Percentiles rank a stretch among this genome's conserved stretches.
phyloP scores from a whole-genome alignment of 805 yeast species.

The Yarrowia bubula region DNA sequence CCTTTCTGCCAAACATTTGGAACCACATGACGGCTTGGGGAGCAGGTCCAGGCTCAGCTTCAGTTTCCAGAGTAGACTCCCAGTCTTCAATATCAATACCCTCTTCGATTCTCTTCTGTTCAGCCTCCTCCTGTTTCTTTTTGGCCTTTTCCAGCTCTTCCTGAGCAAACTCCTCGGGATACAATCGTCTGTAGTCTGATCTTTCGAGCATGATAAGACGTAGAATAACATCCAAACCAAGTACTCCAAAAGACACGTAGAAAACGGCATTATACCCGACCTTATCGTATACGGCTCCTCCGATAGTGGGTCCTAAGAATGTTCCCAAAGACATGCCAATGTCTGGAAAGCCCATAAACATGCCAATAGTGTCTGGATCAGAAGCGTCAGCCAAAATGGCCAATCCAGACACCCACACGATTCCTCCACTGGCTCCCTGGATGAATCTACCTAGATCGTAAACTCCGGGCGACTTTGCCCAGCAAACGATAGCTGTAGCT shows the following conservation, averaged over 20 bases:
- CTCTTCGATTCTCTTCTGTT: not conserved
- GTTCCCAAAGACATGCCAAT: conserved; percentile 37
- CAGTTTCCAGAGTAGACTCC: not conserved
- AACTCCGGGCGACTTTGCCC: conserved; percentile 34
- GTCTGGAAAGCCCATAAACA: conserved; percentile 38
- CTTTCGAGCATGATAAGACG: conserved; percentile 40
- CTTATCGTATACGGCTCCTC: conserved; percentile 39
- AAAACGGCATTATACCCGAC: conserved; percentile 40
- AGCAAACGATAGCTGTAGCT: conserved; percentile 37
- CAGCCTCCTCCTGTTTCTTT: conserved; percentile 3
- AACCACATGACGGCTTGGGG: conserved; percentile 3
- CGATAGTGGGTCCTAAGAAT: conserved; percentile 40
- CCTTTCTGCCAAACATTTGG: conserved; percentile 18
- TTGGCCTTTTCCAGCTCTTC: not conserved
- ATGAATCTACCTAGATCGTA: conserved; percentile 38
- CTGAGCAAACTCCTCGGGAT: not conserved
- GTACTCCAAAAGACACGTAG: conserved; percentile 36
- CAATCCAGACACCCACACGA: conserved; percentile 41
- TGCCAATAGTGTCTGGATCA: conserved; percentile 36
- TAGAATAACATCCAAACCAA: conserved; percentile 36
- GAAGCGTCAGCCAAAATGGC: conserved; percentile 39
- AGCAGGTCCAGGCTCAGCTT: conserved; percentile 10
- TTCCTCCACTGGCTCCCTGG: conserved; percentile 40
- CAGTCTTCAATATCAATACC: conserved; percentile 8
- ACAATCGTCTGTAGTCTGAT: conserved; percentile 27